Evolutionary conservation across 306 rosid species (phyloP).

Genomic region (Lotus japonicus): DNA sequence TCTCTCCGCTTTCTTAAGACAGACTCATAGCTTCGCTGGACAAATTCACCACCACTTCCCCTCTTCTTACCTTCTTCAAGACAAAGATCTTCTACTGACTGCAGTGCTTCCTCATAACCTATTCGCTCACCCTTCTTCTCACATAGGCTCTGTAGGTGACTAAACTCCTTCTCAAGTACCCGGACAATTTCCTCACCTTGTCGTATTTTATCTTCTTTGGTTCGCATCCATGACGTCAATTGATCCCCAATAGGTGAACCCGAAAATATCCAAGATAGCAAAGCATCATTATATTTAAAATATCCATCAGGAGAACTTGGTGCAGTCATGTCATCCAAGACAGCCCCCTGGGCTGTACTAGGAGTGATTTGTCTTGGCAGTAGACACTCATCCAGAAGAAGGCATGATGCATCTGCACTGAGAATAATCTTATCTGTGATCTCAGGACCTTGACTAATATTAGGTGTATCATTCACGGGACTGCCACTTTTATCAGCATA

Average conservation of each 20-base stretch:
- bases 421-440: conserved; percentile 74
- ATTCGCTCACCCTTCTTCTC: conserved; percentile 76
- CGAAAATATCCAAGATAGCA: conserved; percentile 78
- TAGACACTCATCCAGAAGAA: conserved; percentile 68
- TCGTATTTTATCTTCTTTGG: conserved; percentile 64
- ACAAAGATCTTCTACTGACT: conserved; percentile 77
- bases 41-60: conserved; percentile 55
- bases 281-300: conserved; percentile 37
- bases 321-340: conserved; percentile 34
- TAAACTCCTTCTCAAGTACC: conserved; percentile 80
- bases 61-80: conserved; percentile 77
- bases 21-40: conserved; percentile 62
- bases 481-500: conserved; percentile 50
- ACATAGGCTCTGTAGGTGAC: conserved; percentile 64
- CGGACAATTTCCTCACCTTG: conserved; percentile 68
- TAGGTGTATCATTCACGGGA: conserved; percentile 43
- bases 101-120: conserved; percentile 73
- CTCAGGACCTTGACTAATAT: conserved; percentile 38
- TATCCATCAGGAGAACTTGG: conserved; percentile 40
- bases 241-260: conserved; percentile 68
- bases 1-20: conserved; percentile 70
- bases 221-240: conserved; percentile 59
- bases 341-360: conserved; percentile 30
- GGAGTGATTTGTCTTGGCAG: conserved; percentile 37
- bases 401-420: conserved; percentile 67